Conservation (phyloP, 2,329 filamentous ascomycete genomes). For the Coniochaeta sp. region DNA sequence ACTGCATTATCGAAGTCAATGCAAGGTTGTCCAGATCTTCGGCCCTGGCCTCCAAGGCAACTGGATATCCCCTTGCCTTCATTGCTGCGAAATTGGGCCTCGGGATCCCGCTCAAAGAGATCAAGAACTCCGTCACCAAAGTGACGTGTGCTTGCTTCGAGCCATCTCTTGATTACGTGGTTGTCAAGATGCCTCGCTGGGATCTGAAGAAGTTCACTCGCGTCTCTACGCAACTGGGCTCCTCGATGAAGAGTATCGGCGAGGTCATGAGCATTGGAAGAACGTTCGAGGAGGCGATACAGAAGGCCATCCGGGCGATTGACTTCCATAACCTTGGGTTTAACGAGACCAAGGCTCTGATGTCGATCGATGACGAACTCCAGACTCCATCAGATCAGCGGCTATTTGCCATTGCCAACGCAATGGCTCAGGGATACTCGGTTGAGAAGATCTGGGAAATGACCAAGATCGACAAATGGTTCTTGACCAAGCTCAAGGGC, state of each 20-base stretch:
- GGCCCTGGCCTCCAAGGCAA: slow-evolving; percentile 92
- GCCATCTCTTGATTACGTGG: slow-evolving; percentile 94
- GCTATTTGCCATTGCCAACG: slow-evolving; percentile 94
- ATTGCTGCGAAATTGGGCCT: slow-evolving; percentile 95
- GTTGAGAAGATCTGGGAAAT: slow-evolving; percentile 98
- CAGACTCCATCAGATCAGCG: slow-evolving; percentile 97
- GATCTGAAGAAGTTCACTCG: slow-evolving; percentile 98
- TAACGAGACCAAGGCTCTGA: slow-evolving; percentile 82
- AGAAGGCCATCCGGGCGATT: slow-evolving; percentile 93
- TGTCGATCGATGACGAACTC: slow-evolving; percentile 92
- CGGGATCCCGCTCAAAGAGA: slow-evolving; percentile 90
- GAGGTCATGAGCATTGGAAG: slow-evolving; percentile 98
- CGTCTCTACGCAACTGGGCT: slow-evolving; percentile 90
- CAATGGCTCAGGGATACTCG: slow-evolving; percentile 88
- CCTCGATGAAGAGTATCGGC: slow-evolving; percentile 99
- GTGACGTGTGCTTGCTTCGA: slow-evolving; percentile 97
- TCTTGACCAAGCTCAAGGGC: slow-evolving; percentile 84
- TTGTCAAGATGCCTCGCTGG: slow-evolving; percentile 98
- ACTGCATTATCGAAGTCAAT: slow-evolving; percentile 99
- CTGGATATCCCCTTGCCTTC: slow-evolving; percentile 91
- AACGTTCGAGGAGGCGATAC: slow-evolving; percentile 96
- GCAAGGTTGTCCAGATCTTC: slow-evolving; percentile 92
- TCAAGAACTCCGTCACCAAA: slow-evolving; percentile 92
- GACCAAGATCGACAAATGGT: slow-evolving; percentile 99
- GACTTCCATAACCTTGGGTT: slow-evolving; percentile 95